A percentile compares a stretch with the other conserved stretches of the same genome.
phyloP scores from a whole-genome alignment of 2,329 filamentous ascomycete species.

The Ceratocystis huliohia region DNA sequence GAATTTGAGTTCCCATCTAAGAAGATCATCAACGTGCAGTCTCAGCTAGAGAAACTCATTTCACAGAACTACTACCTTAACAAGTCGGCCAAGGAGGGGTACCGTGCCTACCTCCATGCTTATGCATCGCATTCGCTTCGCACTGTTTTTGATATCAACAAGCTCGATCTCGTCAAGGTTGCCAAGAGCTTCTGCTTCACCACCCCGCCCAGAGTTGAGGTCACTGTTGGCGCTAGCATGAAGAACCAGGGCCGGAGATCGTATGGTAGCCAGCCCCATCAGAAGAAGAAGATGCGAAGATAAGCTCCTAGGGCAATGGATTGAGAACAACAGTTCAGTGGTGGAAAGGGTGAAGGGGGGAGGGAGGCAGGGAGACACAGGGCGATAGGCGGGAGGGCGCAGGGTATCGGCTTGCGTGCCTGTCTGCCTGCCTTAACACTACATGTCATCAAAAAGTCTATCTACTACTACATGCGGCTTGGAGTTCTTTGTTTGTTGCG shows the following conservation, averaged over 20 bases:
- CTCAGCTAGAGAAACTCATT: slow-evolving; percentile 88
- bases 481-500: slow-evolving; percentile 17
- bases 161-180: slow-evolving; percentile 70
- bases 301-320: neutral
- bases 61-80: slow-evolving; percentile 94
- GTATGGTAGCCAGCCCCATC: slow-evolving; percentile 64
- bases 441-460: slow-evolving; percentile 14
- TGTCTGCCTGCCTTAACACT: neutral
- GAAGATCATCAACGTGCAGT: slow-evolving; percentile 83
- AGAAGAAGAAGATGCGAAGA: slow-evolving; percentile 36
- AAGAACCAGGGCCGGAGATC: slow-evolving; percentile 55
- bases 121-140: slow-evolving; percentile 62
- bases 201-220: slow-evolving; percentile 68
- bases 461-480: slow-evolving; percentile 11
- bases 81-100: slow-evolving; percentile 67
- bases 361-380: neutral
- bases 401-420: neutral
- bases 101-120: slow-evolving; percentile 83
- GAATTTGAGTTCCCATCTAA: slow-evolving; percentile 91
- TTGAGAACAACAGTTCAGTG: neutral
- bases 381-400: neutral
- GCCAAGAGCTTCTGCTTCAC: slow-evolving; percentile 74
- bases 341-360: slow-evolving; percentile 8
- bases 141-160: slow-evolving; percentile 63
- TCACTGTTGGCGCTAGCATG: slow-evolving; percentile 70